Conservation (phyloP, 2,329 filamentous ascomycete genomes). For the Myriosclerotinia duriaeana region DNA sequence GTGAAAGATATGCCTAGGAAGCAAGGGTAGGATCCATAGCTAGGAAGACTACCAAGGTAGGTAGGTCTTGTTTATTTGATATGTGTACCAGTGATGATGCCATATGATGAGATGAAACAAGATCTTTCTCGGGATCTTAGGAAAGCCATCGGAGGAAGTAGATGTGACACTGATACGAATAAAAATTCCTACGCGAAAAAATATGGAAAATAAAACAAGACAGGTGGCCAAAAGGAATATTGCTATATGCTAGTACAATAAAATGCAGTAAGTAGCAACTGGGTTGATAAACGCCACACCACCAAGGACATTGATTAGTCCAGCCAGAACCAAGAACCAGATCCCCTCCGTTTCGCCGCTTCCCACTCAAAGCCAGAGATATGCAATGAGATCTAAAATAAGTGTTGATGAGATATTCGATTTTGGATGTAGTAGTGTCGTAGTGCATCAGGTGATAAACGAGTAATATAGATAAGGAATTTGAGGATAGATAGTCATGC, state of each 20-base stretch:
- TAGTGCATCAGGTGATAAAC: slow-evolving; percentile 16
- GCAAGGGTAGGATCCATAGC: slow-evolving; percentile 5
- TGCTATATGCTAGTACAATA: slow-evolving; percentile 24
- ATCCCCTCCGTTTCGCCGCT: slow-evolving; percentile 12
- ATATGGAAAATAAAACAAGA: slow-evolving; percentile 10
- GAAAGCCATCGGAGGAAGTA: slow-evolving; percentile 12
- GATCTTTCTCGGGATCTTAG: background rate
- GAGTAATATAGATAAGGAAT: slow-evolving; percentile 11
- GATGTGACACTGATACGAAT: slow-evolving; percentile 13
- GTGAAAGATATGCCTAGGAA: slow-evolving; percentile 20
- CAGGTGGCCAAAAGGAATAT: slow-evolving; percentile 12
- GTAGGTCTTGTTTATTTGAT: slow-evolving; percentile 7
- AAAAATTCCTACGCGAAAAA: slow-evolving; percentile 10
- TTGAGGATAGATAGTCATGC: slow-evolving; percentile 17
- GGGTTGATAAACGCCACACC: slow-evolving; percentile 15
- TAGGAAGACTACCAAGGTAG: background rate
- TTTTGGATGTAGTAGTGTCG: slow-evolving; percentile 9
- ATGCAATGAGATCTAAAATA: slow-evolving; percentile 14
- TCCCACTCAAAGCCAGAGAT: slow-evolving; percentile 4
- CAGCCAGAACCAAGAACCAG: slow-evolving; percentile 7
- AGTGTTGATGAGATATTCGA: slow-evolving; percentile 3
- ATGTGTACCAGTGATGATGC: slow-evolving; percentile 13
- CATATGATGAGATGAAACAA: slow-evolving; percentile 17
- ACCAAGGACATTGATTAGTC: slow-evolving; percentile 14
- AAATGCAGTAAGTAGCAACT: slow-evolving; percentile 12